Evolutionary conservation across 2,329 filamentous ascomycete genomes (phyloP), one percentile per base, ranked within the genome.

Genomic region (Geosmithia morbida): DNA sequence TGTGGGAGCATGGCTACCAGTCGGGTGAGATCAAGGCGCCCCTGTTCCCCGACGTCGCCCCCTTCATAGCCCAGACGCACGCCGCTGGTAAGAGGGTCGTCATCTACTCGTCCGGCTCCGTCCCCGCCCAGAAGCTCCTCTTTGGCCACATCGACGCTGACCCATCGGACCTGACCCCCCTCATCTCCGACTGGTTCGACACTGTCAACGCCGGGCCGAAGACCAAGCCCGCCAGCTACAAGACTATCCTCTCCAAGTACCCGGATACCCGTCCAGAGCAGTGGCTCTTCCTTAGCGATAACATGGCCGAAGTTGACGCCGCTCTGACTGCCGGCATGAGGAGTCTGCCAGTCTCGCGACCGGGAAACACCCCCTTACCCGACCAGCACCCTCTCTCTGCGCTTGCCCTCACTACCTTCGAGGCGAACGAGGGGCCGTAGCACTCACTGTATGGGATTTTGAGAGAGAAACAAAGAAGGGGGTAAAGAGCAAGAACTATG

Each of bases 221-320:
- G 68, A 76, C 72, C 43, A 77, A 87, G 55, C 60, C 65, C 40
- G 62, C 60, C 19, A 89, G 85, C 60, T 92, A 90, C 64, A 61
- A 66, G 54, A 77, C 69, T 55, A 88, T 89, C 54, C 69, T 75
- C 44, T 59, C 59, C 39, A 57, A 55, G 39, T 50, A 58, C 49
- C 60, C 75, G 16, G 65, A 69, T 33, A 65, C 71, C 48, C 18
- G 41, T 18, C 55, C 66, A 45, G 61, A 71, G 17, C 68, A 74
- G 48, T 85, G 85, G 68, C 68, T 87, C n/a, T 92, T 92, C 61
- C 66, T 90, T 51, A 90, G 84, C 57, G 86, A 92, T 65, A 88
- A 88, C 57, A 71, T 85, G 43, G 77, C 74, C 57, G 81, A 85
- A 63, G 79, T 84, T 37, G 69, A 73, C 46, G 79, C 81, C 44